Conservation (phyloP, 768 basidiomycete species). For the Boletus tylopilopsis region DNA sequence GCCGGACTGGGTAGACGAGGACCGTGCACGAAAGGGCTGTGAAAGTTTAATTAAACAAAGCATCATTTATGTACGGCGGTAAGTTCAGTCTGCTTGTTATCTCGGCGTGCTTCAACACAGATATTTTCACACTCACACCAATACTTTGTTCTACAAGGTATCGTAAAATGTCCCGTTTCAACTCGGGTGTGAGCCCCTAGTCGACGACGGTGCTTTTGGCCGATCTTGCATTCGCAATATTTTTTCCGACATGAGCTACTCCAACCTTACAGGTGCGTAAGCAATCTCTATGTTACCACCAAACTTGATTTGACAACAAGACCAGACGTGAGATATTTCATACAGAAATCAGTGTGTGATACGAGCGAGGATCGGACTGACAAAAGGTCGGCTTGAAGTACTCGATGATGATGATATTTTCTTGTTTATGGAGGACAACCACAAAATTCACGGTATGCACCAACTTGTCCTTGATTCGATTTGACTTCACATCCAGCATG, state of each 20-base stretch:
- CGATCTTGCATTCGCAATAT: constrained; percentile 34
- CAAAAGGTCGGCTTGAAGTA: too few species aligned
- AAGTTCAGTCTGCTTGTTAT: constrained; percentile 14
- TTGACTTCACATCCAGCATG: neutral
- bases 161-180: constrained; percentile 77
- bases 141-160: constrained; percentile 35
- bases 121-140: constrained; percentile 23
- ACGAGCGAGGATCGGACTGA: too few species aligned
- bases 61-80: constrained; percentile 54
- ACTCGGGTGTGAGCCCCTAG: constrained; percentile 52
- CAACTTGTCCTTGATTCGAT: neutral
- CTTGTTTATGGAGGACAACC: constrained; percentile 50
- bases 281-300: constrained; percentile 10
- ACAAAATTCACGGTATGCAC: constrained; percentile 46
- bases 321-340: constrained; percentile 52
- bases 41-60: constrained; percentile 46
- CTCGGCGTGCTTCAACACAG: constrained; percentile 1
- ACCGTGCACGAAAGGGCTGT: constrained; percentile 49
- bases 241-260: constrained; percentile 56
- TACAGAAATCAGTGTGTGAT: too few species aligned
- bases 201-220: neutral
- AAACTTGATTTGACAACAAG: constrained; percentile 19
- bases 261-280: constrained; percentile 50
- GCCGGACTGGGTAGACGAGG: constrained; percentile 71
- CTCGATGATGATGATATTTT: constrained; percentile 51